Percentiles rank a stretch among this genome's conserved stretches.
These are phyloP conservation scores for Amphicarpaea edgeworthii DNA, from an alignment of 306 rosid species.

Conservation along the genomic window DNA sequence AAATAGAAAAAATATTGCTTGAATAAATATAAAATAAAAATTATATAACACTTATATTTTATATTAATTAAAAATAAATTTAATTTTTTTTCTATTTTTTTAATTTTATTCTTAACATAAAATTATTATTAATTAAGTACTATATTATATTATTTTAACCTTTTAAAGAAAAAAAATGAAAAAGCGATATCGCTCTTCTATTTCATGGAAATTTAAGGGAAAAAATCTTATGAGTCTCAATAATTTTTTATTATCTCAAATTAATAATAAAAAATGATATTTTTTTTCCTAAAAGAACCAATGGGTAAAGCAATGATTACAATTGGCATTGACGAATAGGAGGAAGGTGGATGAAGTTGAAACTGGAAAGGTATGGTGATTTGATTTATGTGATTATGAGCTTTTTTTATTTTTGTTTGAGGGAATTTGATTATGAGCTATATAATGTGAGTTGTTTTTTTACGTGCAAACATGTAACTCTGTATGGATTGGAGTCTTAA, in stretches of 20 bases:
- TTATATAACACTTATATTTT: neutral
- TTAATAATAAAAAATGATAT: neutral
- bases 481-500: conserved; percentile 7
- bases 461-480: conserved; percentile 31
- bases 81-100: too few relatives aligned
- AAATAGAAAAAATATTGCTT: neutral
- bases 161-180: neutral
- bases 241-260: neutral
- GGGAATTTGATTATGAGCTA: neutral
- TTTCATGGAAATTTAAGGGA: neutral
- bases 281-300: neutral
- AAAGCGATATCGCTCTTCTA: neutral
- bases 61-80: neutral
- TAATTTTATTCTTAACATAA: too few relatives aligned
- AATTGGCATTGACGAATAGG: neutral
- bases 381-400: neutral
- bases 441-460: neutral
- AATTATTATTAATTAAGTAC: neutral
- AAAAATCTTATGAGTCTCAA: neutral
- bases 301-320: neutral
- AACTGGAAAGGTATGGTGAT: neutral
- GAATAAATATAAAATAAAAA: neutral
- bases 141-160: neutral
- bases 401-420: neutral
- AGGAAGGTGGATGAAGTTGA: neutral